phyloP scores from a whole-genome alignment of 2,329 filamentous ascomycete species.

The Aspergillus pseudotamarii region DNA sequence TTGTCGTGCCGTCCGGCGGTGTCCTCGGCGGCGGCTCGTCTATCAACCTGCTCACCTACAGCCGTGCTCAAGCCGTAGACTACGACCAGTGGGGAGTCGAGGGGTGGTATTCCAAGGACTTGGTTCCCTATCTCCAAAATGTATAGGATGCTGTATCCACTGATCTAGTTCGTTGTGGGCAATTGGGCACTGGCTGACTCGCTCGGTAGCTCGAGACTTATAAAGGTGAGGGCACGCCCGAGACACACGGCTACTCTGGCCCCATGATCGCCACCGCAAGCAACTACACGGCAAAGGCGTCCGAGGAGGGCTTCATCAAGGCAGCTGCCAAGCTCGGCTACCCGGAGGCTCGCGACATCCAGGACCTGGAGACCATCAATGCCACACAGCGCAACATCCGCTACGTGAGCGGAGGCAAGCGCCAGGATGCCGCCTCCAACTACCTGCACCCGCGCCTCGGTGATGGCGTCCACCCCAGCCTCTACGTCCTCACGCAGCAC shows the following conservation, averaged over 20 bases:
- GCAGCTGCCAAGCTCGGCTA: not conserved
- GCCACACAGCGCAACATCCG: constrained; percentile 1
- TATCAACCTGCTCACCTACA: constrained; percentile 8
- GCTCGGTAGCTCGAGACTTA: constrained; percentile 2
- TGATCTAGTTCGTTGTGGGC: too few relatives aligned
- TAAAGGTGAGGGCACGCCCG: not conserved
- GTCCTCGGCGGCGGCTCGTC: constrained; percentile 8
- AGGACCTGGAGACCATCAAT: constrained; percentile 4
- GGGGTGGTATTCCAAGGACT: constrained; percentile 1
- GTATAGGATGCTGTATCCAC: not conserved
- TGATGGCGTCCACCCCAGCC: constrained; percentile 5
- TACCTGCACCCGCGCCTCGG: constrained; percentile 6
- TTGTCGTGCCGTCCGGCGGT: constrained; percentile 2
- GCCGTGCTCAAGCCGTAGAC: constrained; percentile 6
- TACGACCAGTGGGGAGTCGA: constrained; percentile 4
- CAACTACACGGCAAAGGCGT: not conserved
- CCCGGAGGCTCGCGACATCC: not conserved
- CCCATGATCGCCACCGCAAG: not conserved
- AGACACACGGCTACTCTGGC: not conserved
- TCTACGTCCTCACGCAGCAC: not conserved
- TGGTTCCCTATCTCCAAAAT: constrained; percentile 1
- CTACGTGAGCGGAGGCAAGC: constrained; percentile 1
- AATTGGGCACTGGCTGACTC: not conserved
- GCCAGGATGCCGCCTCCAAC: constrained; percentile 7
- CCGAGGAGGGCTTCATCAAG: too few relatives aligned